Percentiles rank a stretch among this genome's conserved stretches.
phyloP scores from a whole-genome alignment of 2,329 filamentous ascomycete genomes.

The Lachnum nothofagi region DNA sequence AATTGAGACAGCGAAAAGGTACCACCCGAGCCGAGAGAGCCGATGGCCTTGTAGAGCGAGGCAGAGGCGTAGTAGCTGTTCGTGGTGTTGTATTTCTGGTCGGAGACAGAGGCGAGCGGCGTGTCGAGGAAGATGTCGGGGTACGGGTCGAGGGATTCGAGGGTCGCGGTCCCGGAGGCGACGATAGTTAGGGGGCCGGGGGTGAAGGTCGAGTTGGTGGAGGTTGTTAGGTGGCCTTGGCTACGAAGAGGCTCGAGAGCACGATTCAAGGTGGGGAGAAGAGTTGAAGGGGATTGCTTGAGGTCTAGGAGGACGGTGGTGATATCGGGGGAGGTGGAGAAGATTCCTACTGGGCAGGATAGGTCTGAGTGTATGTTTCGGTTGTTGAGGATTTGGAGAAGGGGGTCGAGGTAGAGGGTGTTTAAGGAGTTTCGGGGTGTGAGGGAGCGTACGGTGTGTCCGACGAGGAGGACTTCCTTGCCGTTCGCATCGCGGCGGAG shows the following conservation, averaged over 20 bases:
- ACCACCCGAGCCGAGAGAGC: constrained; percentile 13
- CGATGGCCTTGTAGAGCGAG: constrained; percentile 16
- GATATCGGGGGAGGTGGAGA: constrained; percentile 5
- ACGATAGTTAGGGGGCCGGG: constrained; percentile 43
- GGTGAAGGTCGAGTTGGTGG: constrained; percentile 31
- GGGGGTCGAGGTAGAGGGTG: constrained; percentile 54
- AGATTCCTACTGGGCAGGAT: constrained; percentile 2
- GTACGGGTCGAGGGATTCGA: constrained; percentile 33
- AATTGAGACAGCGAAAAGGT: constrained; percentile 14
- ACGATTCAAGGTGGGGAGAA: constrained; percentile 35
- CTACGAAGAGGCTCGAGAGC: constrained; percentile 38
- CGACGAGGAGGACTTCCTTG: constrained; percentile 42
- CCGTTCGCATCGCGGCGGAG: constrained; percentile 44
- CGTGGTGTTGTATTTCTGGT: constrained; percentile 20
- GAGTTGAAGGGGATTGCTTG: constrained; percentile 38
- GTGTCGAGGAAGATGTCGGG: constrained; percentile 45
- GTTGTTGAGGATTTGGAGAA: constrained; percentile 48
- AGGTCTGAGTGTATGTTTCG: constrained; percentile 39
- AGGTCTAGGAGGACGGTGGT: constrained; percentile 45
- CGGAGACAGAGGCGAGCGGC: constrained; percentile 30
- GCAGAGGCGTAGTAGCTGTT: constrained; percentile 26
- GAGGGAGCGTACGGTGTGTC: constrained; percentile 51
- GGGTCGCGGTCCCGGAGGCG: constrained; percentile 40
- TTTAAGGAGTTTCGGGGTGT: constrained; percentile 49
- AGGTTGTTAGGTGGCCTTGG: constrained; percentile 33